phyloP scores from a whole-genome alignment of 768 basidiomycete species.

The Galerina marginata region DNA sequence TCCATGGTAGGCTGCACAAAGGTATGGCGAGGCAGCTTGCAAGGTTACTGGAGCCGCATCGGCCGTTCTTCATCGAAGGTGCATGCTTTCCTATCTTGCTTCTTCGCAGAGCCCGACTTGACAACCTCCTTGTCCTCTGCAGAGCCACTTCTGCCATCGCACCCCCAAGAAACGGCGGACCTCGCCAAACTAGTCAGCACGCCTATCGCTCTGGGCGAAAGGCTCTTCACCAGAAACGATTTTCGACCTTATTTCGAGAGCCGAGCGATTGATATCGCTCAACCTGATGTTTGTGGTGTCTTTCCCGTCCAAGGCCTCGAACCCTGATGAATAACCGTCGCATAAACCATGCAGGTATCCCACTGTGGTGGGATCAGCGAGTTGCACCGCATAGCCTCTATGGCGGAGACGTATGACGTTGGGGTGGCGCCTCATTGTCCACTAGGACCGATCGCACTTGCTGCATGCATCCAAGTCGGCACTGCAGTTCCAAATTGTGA shows the following conservation, averaged over 20 bases:
- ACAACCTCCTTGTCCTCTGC: background rate
- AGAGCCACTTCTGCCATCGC: slow-evolving; percentile 66
- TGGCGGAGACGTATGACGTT: slow-evolving; percentile 74
- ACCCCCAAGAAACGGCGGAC: slow-evolving; percentile 66
- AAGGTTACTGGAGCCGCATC: slow-evolving; percentile 59
- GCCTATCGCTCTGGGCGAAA: slow-evolving; percentile 67
- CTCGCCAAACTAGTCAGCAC: slow-evolving; percentile 57
- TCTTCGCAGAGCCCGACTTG: background rate
- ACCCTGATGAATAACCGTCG: background rate
- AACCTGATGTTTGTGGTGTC: slow-evolving; percentile 59
- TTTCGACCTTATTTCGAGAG: slow-evolving; percentile 69
- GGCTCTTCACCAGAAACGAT: slow-evolving; percentile 65
- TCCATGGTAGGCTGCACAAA: slow-evolving; percentile 73
- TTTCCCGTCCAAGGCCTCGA: background rate
- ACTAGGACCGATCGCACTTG: slow-evolving; percentile 71
- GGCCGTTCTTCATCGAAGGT: slow-evolving; percentile 72
- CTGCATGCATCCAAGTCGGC: slow-evolving; percentile 71
- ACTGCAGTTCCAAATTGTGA: slow-evolving; percentile 63
- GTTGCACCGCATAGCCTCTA: slow-evolving; percentile 58
- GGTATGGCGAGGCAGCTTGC: slow-evolving; percentile 74
- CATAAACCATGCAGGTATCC: slow-evolving; percentile 41
- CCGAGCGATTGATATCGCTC: slow-evolving; percentile 69
- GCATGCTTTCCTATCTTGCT: background rate
- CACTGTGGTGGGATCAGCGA: slow-evolving; percentile 69
- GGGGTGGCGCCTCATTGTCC: slow-evolving; percentile 78